These are phyloP conservation scores for Sanghuangporus weigelae DNA, from an alignment of 1,284 basidiomycete species.

Conservation along the genomic window DNA sequence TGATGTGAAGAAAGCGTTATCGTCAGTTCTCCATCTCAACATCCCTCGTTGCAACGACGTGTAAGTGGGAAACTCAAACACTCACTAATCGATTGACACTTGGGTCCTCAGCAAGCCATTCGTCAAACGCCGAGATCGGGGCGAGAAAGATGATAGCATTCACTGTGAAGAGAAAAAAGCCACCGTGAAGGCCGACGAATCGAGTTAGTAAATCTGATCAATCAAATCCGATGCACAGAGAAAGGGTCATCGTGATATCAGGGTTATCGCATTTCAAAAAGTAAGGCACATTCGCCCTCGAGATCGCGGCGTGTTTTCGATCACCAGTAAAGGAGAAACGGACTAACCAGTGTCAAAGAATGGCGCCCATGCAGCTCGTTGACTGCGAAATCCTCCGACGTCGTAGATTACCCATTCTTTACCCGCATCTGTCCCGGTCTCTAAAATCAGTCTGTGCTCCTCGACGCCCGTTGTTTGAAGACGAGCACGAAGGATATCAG, in stretches of 20 bases:
- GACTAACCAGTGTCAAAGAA: constrained; percentile 58
- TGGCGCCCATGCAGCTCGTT: constrained; percentile 57
- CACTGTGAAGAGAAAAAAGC: constrained; percentile 29
- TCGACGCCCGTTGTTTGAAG: constrained; percentile 61
- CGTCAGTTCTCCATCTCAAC: neutral
- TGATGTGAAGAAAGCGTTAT: neutral
- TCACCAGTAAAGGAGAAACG: neutral
- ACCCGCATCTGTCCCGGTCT: constrained; percentile 36
- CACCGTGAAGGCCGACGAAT: neutral
- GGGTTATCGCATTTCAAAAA: neutral
- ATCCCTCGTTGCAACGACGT: neutral
- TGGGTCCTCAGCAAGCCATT: constrained; percentile 53
- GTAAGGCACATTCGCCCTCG: neutral
- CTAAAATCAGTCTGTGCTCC: constrained; percentile 52
- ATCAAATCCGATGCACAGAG: neutral
- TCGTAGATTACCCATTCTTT: constrained; percentile 59
- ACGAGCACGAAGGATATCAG: constrained; percentile 59
- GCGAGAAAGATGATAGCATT: constrained; percentile 60
- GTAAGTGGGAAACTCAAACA: neutral
- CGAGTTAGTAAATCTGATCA: neutral
- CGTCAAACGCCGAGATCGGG: constrained; percentile 62
- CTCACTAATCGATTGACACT: constrained; percentile 54
- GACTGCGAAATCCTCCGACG: constrained; percentile 50
- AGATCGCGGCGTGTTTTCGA: neutral
- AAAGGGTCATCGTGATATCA: neutral